A percentile compares a stretch with the other conserved stretches of the same genome.
phyloP scores from a whole-genome alignment of 2,329 filamentous ascomycete genomes.

The Cladobotryum mycophilum region DNA sequence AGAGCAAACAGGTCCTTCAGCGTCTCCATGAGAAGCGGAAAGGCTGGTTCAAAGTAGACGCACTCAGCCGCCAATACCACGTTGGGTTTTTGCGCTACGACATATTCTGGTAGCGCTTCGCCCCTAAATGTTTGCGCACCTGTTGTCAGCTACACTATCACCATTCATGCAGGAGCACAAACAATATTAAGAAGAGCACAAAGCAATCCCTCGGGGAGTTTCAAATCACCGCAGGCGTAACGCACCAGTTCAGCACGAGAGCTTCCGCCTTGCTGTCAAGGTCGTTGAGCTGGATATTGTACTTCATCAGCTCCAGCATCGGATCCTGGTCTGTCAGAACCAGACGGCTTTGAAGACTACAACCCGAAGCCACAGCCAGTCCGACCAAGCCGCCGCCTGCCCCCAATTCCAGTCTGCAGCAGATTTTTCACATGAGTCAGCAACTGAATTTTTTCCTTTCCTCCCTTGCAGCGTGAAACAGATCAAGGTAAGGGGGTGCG shows the following conservation, averaged over 20 bases:
- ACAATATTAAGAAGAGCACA: neutral
- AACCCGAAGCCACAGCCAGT: constrained; percentile 53
- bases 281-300: constrained; percentile 78
- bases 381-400: constrained; percentile 86
- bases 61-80: constrained; percentile 93
- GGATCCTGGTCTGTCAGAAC: constrained; percentile 81
- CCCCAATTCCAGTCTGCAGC: constrained; percentile 73
- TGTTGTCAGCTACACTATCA: constrained; percentile 3
- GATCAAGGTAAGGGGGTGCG: neutral
- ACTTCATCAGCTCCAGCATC: constrained; percentile 80
- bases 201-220: too few relatives aligned
- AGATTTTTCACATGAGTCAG: constrained; percentile 4
- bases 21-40: constrained; percentile 77
- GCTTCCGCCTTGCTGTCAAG: constrained; percentile 59
- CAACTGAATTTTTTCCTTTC: neutral
- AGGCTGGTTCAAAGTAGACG: constrained; percentile 94
- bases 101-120: constrained; percentile 47
- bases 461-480: neutral
- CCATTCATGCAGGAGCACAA: neutral
- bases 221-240: constrained; percentile 13
- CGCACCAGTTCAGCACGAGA: constrained; percentile 73
- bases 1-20: constrained; percentile 67
- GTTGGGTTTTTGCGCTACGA: constrained; percentile 57
- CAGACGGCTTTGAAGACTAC: constrained; percentile 48
- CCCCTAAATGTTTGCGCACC: constrained; percentile 41